phyloP scores from a whole-genome alignment of 2,329 filamentous ascomycete genomes.

The Venturiaceae sp. region DNA sequence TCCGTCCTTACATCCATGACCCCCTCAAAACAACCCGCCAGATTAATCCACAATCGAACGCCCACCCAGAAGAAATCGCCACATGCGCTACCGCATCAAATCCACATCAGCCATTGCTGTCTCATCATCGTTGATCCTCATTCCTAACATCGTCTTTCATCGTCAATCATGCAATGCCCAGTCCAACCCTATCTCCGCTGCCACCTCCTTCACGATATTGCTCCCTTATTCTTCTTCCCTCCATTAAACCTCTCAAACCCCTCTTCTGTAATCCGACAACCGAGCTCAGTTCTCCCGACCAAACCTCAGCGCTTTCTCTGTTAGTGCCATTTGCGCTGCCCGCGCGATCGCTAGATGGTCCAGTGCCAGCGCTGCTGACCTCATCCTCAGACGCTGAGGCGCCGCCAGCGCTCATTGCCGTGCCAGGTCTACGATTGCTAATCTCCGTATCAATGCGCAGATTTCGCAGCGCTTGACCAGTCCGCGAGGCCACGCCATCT shows the following conservation, averaged over 20 bases:
- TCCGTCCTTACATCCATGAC: no score
- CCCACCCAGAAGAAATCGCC: no score
- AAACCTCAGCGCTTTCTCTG: constrained; percentile 48
- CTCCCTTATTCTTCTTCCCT: constrained; percentile 77
- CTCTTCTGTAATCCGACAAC: constrained; percentile 95
- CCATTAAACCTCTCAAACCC: constrained; percentile 86
- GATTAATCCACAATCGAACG: no score
- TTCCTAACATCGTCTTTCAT: no score
- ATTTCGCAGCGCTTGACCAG: constrained; percentile 17
- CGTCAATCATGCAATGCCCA: constrained; percentile 22
- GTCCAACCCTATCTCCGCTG: constrained; percentile 18
- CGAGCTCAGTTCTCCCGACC: constrained; percentile 72
- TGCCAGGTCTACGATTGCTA: constrained; percentile 11
- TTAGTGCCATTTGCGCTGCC: constrained; percentile 19
- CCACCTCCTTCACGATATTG: constrained; percentile 37
- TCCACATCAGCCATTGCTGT: no score
- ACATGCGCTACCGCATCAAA: no score
- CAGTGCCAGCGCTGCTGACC: constrained; percentile 18
- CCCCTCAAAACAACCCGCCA: no score
- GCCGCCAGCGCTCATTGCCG: not conserved
- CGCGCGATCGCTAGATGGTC: constrained; percentile 19
- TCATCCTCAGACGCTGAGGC: constrained; percentile 14
- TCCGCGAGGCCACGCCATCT: not conserved
- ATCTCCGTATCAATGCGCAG: constrained; percentile 43
- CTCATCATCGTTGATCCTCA: no score